phyloP scores from a whole-genome alignment of 306 rosid genomes.

The Vigna reflexopilosa region DNA sequence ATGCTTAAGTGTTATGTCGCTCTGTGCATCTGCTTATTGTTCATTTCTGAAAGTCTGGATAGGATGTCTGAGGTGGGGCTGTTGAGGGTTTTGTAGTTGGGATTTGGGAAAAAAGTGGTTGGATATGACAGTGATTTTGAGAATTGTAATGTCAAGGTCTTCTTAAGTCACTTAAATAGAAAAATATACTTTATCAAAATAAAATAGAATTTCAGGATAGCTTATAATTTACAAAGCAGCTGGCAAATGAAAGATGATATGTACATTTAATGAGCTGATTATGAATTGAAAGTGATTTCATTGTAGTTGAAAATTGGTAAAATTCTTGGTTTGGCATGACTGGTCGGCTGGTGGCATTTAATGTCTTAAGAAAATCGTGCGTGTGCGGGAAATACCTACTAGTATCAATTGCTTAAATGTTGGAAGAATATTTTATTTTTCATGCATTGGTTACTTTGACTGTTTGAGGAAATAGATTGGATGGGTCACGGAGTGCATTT shows the following conservation, averaged over 20 bases:
- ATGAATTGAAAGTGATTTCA: background rate
- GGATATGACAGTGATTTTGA: background rate
- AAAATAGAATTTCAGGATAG: constrained; percentile 10
- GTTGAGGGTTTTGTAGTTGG: constrained; percentile 23
- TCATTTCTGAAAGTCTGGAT: constrained; percentile 28
- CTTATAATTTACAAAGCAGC: background rate
- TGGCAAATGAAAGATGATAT: constrained; percentile 18
- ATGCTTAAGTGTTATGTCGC: background rate
- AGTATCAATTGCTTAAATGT: background rate
- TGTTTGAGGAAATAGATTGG: background rate
- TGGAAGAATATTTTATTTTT: background rate
- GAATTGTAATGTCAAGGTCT: constrained; percentile 18
- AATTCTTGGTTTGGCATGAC: constrained; percentile 21
- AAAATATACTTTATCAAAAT: background rate
- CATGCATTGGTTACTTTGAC: background rate
- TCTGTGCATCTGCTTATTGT: constrained; percentile 18
- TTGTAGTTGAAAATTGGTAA: constrained; percentile 25
- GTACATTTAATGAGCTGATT: constrained; percentile 4
- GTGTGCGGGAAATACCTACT: constrained; percentile 12
- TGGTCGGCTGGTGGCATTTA: background rate
- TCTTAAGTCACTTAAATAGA: constrained; percentile 3
- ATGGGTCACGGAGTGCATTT: background rate
- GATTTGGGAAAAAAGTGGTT: background rate
- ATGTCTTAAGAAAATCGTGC: constrained; percentile 1
- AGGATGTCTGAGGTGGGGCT: constrained; percentile 23